These are phyloP conservation scores for Rhododendron griersonianum DNA, from an alignment of 148 eudicot genomes.

Conservation along the genomic window DNA sequence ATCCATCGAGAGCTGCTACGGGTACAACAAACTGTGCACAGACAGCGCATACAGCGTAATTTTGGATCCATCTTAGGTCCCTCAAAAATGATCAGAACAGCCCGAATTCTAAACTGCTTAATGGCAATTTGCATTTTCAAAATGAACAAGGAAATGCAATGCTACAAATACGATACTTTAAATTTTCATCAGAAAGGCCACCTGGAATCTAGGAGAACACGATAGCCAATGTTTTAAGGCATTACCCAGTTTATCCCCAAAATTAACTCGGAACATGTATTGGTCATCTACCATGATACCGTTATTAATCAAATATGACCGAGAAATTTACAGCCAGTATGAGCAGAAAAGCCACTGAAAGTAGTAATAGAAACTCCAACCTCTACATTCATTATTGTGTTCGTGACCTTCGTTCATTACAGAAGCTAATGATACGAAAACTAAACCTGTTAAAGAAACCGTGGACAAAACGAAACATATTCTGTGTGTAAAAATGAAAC, in stretches of 20 bases:
- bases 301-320: background rate
- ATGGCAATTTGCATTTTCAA: background rate
- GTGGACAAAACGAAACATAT: conserved; percentile 3
- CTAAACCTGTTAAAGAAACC: conserved; percentile 8
- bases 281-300: background rate
- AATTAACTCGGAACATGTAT: background rate
- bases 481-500: conserved; percentile 9
- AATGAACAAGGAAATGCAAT: background rate
- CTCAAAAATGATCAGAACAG: no score
- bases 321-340: background rate
- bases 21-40: no score
- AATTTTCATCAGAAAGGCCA: background rate
- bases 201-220: background rate
- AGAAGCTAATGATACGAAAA: background rate
- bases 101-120: background rate
- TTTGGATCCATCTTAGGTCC: no score
- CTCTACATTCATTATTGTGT: background rate
- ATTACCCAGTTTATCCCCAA: background rate
- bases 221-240: background rate
- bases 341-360: background rate
- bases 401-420: conserved; percentile 15
- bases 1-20: no score
- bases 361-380: background rate
- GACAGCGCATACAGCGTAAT: no score
- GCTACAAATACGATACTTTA: background rate